A percentile compares a stretch with the other conserved stretches of the same genome.
Conservation (phyloP, 2,329 filamentous ascomycete genomes). For the Neobulgaria alba region DNA sequence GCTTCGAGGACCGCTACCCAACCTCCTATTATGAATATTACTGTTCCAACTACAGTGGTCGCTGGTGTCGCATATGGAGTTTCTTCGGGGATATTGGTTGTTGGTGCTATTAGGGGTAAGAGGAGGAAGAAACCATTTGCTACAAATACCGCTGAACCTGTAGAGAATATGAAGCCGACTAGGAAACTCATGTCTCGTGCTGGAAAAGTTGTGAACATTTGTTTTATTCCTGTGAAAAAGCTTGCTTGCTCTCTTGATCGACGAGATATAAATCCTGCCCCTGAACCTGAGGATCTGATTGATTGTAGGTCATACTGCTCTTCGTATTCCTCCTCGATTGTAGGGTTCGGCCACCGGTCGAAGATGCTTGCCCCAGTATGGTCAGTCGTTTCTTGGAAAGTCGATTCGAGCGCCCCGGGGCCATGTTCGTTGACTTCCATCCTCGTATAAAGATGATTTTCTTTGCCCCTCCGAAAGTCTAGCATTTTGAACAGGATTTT, state of each 20-base stretch:
- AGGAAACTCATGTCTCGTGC: constrained; percentile 15
- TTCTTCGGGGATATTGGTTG: constrained; percentile 7
- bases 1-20: constrained; percentile 15
- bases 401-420: neutral
- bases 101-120: constrained; percentile 13
- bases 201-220: constrained; percentile 16
- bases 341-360: neutral
- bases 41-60: constrained; percentile 10
- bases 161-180: constrained; percentile 13
- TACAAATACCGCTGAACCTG: constrained; percentile 18
- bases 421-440: neutral
- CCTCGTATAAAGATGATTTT: neutral
- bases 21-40: constrained; percentile 16
- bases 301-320: neutral
- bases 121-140: constrained; percentile 18
- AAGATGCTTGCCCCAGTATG: neutral
- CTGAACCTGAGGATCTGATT: too few relatives aligned
- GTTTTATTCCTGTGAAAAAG: constrained; percentile 6
- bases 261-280: constrained; percentile 5
- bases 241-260: constrained; percentile 4
- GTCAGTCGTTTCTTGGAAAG: neutral
- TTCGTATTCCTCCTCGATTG: neutral
- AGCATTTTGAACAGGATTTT: too few relatives aligned
- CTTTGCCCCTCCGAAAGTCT: neutral
- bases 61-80: constrained; percentile 13